Base-by-base conservation (phyloP, 2,329 filamentous ascomycete genomes). In the Gliomastix tumulicola region DNA sequence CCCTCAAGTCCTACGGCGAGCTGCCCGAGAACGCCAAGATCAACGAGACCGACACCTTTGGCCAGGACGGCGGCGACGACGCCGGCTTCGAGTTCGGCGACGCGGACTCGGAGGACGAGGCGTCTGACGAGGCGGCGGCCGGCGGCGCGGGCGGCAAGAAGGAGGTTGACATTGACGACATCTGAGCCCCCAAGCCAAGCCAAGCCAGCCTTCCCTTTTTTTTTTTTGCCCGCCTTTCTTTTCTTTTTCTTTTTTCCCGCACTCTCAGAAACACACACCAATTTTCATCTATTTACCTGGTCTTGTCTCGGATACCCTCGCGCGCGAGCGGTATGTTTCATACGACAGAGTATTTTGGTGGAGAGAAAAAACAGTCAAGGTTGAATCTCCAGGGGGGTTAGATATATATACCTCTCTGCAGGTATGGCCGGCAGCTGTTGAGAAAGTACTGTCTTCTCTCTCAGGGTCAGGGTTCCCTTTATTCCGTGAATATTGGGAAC, bases 51-150 rank as follows among this genome's bases (percentile, higher is more conserved):
- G 92, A 97, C 66, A 94, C 88, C 33, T 94, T 84, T 57, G 79
- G 87, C 56, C 86, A 89, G 65, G 86, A 89, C 63, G 89, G 88
- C 64, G 84, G 94, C 62, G 90, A 92, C 65, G 88, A 95, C 57
- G 88, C 85, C 69, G 92, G 92, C 68, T 95, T 98, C 74, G 92
- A 97, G 71, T 97, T 97, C 72, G 92, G 94, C 69, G 89, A 97
- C 64, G 90, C 95, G 65, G 82, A 85, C 55, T 76, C 71, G 35
- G 60, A 76, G 17, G 58, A 59, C 28, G 73, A 76, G 27, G 63
- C 60, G 19, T 75, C 75, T 21, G 71, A 69, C 36, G 72, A 67
- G 36, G n/a, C 25, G 3, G 68, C 58, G 34, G 69, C 63, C 46
- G 71, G 63, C 40, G 71, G 63, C 41, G 70, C 68, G 54, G 79